phyloP scores from a whole-genome alignment of 2,329 filamentous ascomycete species.

The Pseudodiploospora longispora region DNA sequence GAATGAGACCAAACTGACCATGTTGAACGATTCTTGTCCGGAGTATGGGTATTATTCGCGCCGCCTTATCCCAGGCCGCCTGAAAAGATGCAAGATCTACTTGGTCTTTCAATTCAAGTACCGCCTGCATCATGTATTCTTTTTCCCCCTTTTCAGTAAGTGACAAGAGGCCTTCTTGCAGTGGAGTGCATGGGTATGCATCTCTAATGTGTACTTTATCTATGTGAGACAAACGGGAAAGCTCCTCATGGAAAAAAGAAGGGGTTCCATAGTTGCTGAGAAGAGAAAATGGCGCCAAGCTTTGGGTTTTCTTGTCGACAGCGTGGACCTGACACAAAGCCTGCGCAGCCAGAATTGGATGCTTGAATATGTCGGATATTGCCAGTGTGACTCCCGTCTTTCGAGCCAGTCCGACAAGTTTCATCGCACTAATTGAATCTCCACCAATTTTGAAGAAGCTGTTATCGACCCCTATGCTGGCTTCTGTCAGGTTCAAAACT shows the following conservation, averaged over 20 bases:
- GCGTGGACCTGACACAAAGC: too few relatives aligned
- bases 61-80: not conserved
- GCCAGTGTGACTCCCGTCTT: slow-evolving; percentile 1
- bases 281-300: too few relatives aligned
- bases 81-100: not conserved
- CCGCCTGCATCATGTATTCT: not conserved
- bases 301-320: too few relatives aligned
- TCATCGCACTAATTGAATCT: slow-evolving; percentile 41
- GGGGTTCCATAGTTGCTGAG: too few relatives aligned
- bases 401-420: slow-evolving; percentile 21
- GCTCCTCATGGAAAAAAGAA: too few relatives aligned
- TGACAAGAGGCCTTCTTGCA: slow-evolving; percentile 1
- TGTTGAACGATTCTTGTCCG: slow-evolving; percentile 1
- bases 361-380: slow-evolving; percentile 4
- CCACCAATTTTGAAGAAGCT: slow-evolving; percentile 42
- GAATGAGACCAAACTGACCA: not conserved
- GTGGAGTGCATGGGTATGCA: too few relatives aligned
- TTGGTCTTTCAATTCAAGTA: not conserved
- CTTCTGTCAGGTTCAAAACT: not conserved
- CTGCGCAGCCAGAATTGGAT: too few relatives aligned
- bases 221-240: too few relatives aligned
- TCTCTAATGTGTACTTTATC: too few relatives aligned
- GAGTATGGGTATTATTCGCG: not conserved
- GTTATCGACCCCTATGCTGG: slow-evolving; percentile 30
- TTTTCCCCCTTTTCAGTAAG: not conserved